Base-by-base conservation (phyloP, 176 grass and related monocot genomes). In the Otatea glauca region DNA sequence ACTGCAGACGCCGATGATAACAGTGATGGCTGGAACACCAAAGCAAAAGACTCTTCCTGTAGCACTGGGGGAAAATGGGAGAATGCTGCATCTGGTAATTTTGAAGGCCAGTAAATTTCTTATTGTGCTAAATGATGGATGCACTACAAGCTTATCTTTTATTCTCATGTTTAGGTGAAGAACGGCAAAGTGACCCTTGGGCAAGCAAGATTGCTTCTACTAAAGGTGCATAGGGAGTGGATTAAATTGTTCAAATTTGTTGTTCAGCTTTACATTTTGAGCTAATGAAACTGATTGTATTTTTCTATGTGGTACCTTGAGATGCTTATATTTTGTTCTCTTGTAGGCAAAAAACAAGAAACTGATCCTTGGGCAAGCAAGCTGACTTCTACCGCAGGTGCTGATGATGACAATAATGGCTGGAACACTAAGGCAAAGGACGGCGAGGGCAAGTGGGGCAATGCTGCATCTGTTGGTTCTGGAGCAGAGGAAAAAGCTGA, bases 361-460 rank as follows among this genome's bases (percentile, higher is more conserved):
- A 75, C 65, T 77, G 83, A 87, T 86, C 86, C 86, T 77, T 91
- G 89, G 86, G 64, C 53, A 76, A 86, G 83, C 83, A 91, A 94
- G 66, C 12, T 88, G 76, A 50, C 65, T 65, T 81, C 76, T 68
- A 42, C 37, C 76, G 37, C 20, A 6, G 70, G 48, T 76, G 59
- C 55, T 43, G 82, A 54, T 27, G 55, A 80, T 74, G 65, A 45
- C 38, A 64, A 53, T 64, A 21, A 8, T 83, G 76, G 50, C 62
- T 83, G 84, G 80, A 80, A 69, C 62, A 53, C 9, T 5, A 68
- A 49, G 5, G 67, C 32, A 60, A 59, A 65, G 10, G 77, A 29
- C 10, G 49, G 17, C 38, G 45, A 25, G 18, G 68, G 9, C 68
- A 81, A 76, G 35, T 59, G 48, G 79, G 72, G 5, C 41, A 61